Base-by-base conservation (phyloP, 1,284 basidiomycete species). In the Agaricales sp. region DNA sequence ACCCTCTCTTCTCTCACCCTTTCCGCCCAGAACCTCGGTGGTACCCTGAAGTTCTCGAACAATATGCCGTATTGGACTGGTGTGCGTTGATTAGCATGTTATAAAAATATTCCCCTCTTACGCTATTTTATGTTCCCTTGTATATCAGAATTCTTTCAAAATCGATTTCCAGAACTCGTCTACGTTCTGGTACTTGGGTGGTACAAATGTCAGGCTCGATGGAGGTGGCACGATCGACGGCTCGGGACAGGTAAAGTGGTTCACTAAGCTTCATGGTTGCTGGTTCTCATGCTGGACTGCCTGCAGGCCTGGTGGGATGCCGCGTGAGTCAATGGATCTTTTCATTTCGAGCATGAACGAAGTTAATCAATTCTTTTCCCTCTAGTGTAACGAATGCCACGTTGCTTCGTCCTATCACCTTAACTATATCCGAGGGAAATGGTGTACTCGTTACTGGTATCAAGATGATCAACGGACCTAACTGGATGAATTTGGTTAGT, bases 151-250 rank as follows among this genome's bases (percentile, higher is more conserved):
- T 51, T 73, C 64, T 8, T 78, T 78, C 57, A 67, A 66, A 48
- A 73, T 79, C 49, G 61, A 70, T 6, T 78, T 76, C 64, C 77
- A 82, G 58, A 73, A 70, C 2, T 74, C 76, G 53, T 67, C 75
- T 11, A 77, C 80, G 1, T 80, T 77, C 57, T 82, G 80, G 80
- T 63, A 81, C 16, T 64, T 84, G 3, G 76, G 76, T 30, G 81
- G 82, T 1, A 63, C 68, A 35, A 77, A 82, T 50, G 67, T 84
- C 44, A 55, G 67, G 4, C 57, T 84, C 22, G 71, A 75, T 51
- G 80, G 78, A 3, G 78, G 78, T 49, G 78, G 78, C 20, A 77
- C 74, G 1, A 62, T 81, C 11, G 77, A 81, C 57, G 78, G 78
- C n/a, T 67, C 69, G 23, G 77, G 77, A 11, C 76, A 79, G 61